A percentile compares a stretch with the other conserved stretches of the same genome.
Conservation (phyloP, 108 stramenopile genomes). For the Cyclotella atomus region DNA sequence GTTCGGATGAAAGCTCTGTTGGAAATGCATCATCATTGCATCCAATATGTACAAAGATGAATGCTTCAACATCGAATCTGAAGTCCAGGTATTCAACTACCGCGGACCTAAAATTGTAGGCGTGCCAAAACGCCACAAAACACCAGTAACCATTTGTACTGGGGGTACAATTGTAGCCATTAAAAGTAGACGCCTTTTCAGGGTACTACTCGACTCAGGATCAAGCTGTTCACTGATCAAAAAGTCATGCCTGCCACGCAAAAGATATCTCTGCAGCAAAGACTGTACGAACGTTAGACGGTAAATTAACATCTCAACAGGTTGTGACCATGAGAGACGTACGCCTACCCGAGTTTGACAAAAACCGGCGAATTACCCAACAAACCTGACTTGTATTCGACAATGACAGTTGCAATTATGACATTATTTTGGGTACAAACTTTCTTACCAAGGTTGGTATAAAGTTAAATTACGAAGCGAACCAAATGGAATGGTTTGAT, state of each 20-base stretch:
- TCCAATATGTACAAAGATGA: too few relatives aligned
- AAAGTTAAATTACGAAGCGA: not conserved
- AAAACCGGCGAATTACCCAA: constrained; percentile 4
- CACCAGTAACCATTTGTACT: constrained; percentile 5
- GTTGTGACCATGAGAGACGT: constrained; percentile 7
- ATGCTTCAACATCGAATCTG: not conserved
- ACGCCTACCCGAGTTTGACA: constrained; percentile 19
- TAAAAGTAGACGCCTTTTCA: not conserved
- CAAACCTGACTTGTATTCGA: constrained; percentile 13
- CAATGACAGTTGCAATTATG: constrained; percentile 3
- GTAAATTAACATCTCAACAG: constrained; percentile 1
- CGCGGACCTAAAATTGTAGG: not conserved
- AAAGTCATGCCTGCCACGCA: not conserved
- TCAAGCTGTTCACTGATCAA: constrained; percentile 4
- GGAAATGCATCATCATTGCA: too few relatives aligned
- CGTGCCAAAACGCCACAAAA: not conserved
- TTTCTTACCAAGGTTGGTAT: constrained; percentile 21
- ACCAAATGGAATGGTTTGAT: constrained; percentile 18
- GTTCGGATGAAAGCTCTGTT: too few relatives aligned
- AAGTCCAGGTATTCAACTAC: not conserved
- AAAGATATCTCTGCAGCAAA: not conserved
- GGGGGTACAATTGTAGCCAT: constrained; percentile 2
- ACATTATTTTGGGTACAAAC: constrained; percentile 19
- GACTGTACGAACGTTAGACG: not conserved
- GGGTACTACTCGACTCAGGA: constrained; percentile 11